Evolutionary conservation across 768 basidiomycete species (phyloP).

Genomic region (Naematelia encephala): DNA sequence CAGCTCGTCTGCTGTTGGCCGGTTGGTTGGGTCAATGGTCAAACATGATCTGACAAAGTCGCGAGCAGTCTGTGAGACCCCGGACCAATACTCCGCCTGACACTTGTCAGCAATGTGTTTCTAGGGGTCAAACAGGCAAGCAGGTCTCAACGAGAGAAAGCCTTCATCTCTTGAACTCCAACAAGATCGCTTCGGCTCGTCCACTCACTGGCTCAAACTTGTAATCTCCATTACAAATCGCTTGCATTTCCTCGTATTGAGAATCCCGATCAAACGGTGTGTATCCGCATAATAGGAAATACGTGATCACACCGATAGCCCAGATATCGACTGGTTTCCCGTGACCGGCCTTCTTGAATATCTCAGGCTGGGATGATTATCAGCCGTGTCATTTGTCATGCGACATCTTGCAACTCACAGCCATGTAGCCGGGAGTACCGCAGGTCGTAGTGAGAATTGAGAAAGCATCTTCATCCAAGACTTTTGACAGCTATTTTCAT

Average conservation of each 20-base stretch:
- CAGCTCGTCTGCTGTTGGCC: constrained; percentile 74
- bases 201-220: constrained; percentile 69
- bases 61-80: constrained; percentile 58
- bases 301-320: constrained; percentile 98
- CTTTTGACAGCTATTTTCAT: constrained; percentile 53
- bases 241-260: constrained; percentile 78
- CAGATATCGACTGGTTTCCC: constrained; percentile 91
- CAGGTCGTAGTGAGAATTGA: constrained; percentile 89
- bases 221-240: constrained; percentile 89
- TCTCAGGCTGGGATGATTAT: constrained; percentile 79
- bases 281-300: constrained; percentile 84
- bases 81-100: constrained; percentile 53
- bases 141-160: background rate
- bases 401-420: constrained; percentile 36
- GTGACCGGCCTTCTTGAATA: constrained; percentile 93
- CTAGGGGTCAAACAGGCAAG: constrained; percentile 2
- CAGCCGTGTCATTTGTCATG: background rate
- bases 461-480: constrained; percentile 87
- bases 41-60: constrained; percentile 79
- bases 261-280: constrained; percentile 95
- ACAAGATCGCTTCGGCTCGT: background rate
- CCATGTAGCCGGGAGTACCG: constrained; percentile 56
- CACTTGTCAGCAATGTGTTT: constrained; percentile 5
- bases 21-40: constrained; percentile 71
- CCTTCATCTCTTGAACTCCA: background rate